Conservation (phyloP, 495 filamentous ascomycete species). For the Neurospora sp. region DNA sequence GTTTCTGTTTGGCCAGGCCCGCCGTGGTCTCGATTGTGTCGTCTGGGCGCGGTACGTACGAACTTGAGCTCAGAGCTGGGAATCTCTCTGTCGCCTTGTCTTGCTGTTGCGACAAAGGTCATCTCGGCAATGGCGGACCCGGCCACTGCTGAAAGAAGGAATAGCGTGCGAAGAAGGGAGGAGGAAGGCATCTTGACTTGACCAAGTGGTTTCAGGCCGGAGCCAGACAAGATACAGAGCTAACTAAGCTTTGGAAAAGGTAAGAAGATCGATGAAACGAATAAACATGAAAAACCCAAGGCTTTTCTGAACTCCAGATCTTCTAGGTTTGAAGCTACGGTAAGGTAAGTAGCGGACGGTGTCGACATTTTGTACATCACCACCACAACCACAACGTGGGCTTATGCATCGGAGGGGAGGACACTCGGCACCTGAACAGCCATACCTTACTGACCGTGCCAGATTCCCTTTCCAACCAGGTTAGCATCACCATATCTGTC, state of each 20-base stretch:
- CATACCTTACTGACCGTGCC: background rate
- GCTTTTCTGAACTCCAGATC: background rate
- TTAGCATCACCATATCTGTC: background rate
- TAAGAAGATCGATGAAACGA: background rate
- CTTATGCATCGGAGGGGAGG: background rate
- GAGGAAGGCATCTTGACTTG: slow-evolving; percentile 5
- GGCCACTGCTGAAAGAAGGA: slow-evolving; percentile 5
- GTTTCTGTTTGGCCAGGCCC: background rate
- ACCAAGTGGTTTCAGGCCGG: background rate
- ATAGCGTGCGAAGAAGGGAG: slow-evolving; percentile 5
- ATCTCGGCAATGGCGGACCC: slow-evolving; percentile 10
- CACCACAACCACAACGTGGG: background rate
- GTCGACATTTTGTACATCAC: background rate
- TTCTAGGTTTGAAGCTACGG: background rate
- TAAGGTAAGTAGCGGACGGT: background rate
- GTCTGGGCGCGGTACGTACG: slow-evolving; percentile 8
- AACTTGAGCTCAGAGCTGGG: slow-evolving; percentile 9
- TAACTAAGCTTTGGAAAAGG: background rate
- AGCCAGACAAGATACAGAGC: background rate
- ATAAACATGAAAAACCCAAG: background rate
- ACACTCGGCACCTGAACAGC: background rate
- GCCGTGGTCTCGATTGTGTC: slow-evolving; percentile 8
- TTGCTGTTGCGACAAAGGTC: slow-evolving; percentile 12
- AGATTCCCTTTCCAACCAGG: background rate
- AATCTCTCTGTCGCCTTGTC: slow-evolving; percentile 6